Base-by-base conservation (phyloP, 2,329 filamentous ascomycete species). In the Pseudogymnoascus sp. region DNA sequence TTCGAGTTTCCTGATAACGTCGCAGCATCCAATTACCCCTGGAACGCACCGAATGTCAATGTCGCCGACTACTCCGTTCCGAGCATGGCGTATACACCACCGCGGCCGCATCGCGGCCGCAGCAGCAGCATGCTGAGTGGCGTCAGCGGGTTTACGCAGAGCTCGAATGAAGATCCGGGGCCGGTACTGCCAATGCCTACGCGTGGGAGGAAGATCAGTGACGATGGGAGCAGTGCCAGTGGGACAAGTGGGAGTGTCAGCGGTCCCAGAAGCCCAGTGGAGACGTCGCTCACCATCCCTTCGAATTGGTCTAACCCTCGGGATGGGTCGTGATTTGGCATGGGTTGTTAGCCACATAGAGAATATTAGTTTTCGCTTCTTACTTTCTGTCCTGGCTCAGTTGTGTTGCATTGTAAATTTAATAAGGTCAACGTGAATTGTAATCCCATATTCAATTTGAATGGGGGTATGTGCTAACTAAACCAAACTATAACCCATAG, bases 71-170 rank as follows among this genome's bases (percentile, higher is more conserved):
- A 62, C 23, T n/a, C 64, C 64, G n/a, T 69, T 65, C 44, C 70
- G 67, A 4, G 42, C 65, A 34, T 56, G 50, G 50, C 50, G n/a
- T 56, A 56, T 56, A 56, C 50, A 12, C 12, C 40, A 62, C 37
- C 69, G 67, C 60, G 62, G 63, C 23, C 67, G 65, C n/a, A 70
- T 34, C 76, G 85, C 50, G 84, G 84, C 21, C 82, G 85, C 59
- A 87, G 84, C 31, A 87, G 84, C 8, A 87, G 84, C 64, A 88
- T 88, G 85, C 80, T 88, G 2, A 87, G 84, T 69, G 82, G 87
- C 69, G 77, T 88, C 2, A 87, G 84, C n/a, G 84, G 85, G 18
- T 86, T 88, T 69, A 88, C 85, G 6, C 84, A 87, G 74, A 84
- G 81, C 14, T 86, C 82, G 68, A 78, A 78, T 59, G 83, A 81